phyloP scores from a whole-genome alignment of 345 rosid genomes.

The Rubroshorea leprosula region DNA sequence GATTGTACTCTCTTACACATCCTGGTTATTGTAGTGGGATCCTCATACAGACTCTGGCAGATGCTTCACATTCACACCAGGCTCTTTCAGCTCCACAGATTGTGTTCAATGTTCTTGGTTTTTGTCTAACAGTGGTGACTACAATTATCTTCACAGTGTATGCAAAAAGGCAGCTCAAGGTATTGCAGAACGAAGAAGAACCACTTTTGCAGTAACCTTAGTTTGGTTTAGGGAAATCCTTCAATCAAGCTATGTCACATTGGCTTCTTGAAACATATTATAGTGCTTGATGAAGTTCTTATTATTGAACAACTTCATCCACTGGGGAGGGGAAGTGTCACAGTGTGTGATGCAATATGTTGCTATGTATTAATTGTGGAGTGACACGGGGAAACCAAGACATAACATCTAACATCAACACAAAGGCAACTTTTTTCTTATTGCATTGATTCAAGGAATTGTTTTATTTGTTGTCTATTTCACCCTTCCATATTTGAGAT shows the following conservation, averaged over 20 bases:
- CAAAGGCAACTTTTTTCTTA: constrained; percentile 11
- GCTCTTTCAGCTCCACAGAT: constrained; percentile 71
- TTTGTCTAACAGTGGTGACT: constrained; percentile 55
- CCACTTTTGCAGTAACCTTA: constrained; percentile 29
- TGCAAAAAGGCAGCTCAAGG: constrained; percentile 72
- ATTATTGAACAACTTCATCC: constrained; percentile 35
- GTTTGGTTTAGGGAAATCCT: background rate
- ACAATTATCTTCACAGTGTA: constrained; percentile 70
- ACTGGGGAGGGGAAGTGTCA: background rate
- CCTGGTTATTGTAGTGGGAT: constrained; percentile 62
- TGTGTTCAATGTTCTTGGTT: constrained; percentile 65
- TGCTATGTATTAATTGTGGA: constrained; percentile 4
- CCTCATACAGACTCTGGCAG: constrained; percentile 73
- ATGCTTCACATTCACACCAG: constrained; percentile 65
- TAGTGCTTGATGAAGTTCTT: constrained; percentile 25
- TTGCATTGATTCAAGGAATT: background rate
- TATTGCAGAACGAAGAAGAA: constrained; percentile 54
- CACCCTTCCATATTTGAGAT: constrained; percentile 26
- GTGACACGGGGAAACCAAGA: constrained; percentile 5
- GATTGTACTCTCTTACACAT: constrained; percentile 3
- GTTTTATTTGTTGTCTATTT: constrained; percentile 3
- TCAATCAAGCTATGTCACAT: background rate
- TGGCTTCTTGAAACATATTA: constrained; percentile 2
- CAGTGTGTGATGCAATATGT: background rate
- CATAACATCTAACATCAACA: constrained; percentile 27